Percentiles rank a stretch among this genome's conserved stretches.
Conservation (phyloP, 768 basidiomycete species). For the Grammothele lineata region DNA sequence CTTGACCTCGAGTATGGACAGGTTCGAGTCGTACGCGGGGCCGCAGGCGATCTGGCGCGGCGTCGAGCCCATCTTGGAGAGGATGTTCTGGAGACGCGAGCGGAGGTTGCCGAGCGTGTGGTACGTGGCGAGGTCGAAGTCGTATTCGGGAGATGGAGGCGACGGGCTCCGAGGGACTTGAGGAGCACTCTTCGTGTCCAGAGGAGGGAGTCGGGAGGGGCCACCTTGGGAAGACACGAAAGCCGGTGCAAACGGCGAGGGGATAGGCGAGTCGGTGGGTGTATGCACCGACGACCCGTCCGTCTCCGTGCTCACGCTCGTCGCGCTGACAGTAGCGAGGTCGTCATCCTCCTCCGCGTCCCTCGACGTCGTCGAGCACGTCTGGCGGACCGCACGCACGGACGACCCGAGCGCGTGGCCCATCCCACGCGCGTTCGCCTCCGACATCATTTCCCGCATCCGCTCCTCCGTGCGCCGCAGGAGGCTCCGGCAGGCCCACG, state of each 20-base stretch:
- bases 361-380: neutral
- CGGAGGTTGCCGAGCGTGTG: constrained; percentile 24
- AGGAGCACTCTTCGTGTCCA: neutral
- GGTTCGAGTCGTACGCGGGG: constrained; percentile 22
- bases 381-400: neutral
- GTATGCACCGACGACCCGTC: constrained; percentile 27
- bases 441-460: constrained; percentile 18
- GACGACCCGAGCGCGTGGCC: constrained; percentile 1
- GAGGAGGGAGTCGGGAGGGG: neutral
- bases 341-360: constrained; percentile 1
- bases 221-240: neutral
- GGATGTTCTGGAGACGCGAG: constrained; percentile 28
- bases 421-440: constrained; percentile 7
- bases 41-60: constrained; percentile 37
- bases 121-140: constrained; percentile 26
- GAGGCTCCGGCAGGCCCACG: constrained; percentile 53
- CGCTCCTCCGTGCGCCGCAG: constrained; percentile 42
- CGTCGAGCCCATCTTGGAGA: constrained; percentile 33
- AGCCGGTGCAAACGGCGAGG: constrained; percentile 10
- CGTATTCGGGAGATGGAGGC: constrained; percentile 12
- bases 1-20: constrained; percentile 47
- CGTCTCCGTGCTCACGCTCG: constrained; percentile 20
- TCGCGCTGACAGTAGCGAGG: constrained; percentile 11
- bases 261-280: constrained; percentile 15
- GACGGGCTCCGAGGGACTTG: constrained; percentile 16